Evolutionary conservation across 2,329 filamentous ascomycete species (phyloP), one percentile per base, ranked within the genome.

Genomic region (Alternaria atra): DNA sequence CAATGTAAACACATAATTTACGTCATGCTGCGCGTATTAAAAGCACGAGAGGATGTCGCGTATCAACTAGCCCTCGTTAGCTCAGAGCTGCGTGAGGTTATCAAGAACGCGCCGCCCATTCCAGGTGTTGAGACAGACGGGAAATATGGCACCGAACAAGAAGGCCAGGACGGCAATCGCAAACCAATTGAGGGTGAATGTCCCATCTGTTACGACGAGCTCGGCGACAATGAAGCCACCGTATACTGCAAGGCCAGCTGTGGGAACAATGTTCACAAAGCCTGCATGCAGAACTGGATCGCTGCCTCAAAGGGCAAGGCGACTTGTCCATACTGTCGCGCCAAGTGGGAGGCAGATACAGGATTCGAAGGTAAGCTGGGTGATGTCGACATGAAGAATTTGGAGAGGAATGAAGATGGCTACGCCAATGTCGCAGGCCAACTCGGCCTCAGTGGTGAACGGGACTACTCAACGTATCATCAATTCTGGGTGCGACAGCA

Each of bases 1-100:
- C 85, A 88, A 67, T 90, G 88, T 82, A 90, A 90, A 71, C 89
- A 91, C 66, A 79, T 88, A 27, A 62, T 90, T 43, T 91, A 88
- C 69, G 85, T 88, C 23, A 82, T 89, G 57, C 76, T 84, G 50
- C 84, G 85, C 27, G 84, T 87, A 2, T 80, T 90, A 42, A 88
- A 86, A 77, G 86, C 83, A 1, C 83, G 83, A 0, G 76, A 81
- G 39, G 73, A 88, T 34, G 79, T 89, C 2, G 82, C 83, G 48
- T 89, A 88, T 61, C 87, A 90, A 69, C 77, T 87, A 27, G 87
- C 87, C 3, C 85, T 89, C 65, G 76, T 88, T n/a, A 81, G 83
- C 17, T 81, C 82, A 2, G 88, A 90, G 77, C 79, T 90, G 2
- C 79, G 79, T 13, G 81, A 85, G 27, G 85, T 90, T 34, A 85